phyloP scores from a whole-genome alignment of 345 rosid species.

The Clarkia xantiana region DNA sequence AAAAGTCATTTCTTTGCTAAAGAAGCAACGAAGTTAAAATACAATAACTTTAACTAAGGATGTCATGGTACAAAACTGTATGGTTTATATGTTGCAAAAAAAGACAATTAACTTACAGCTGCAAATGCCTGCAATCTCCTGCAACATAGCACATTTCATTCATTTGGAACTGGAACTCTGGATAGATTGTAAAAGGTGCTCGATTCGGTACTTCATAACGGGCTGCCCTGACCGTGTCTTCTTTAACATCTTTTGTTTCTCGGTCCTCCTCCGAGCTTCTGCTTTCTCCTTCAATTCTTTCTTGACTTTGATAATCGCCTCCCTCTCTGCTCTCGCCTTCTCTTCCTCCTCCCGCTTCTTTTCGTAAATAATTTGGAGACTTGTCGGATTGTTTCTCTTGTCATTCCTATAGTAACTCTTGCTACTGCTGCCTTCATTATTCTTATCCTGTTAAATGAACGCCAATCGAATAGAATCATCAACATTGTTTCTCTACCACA shows the following conservation, averaged over 20 bases:
- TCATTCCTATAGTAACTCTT: slow-evolving; percentile 13
- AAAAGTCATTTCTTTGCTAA: no score
- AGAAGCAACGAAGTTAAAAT: no score
- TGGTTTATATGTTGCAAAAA: no score
- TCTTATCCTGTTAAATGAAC: slow-evolving; percentile 15
- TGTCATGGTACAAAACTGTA: no score
- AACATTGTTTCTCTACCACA: background rate
- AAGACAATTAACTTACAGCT: no score
- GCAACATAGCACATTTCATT: no score
- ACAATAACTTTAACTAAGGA: no score
- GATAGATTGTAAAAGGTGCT: slow-evolving; percentile 62
- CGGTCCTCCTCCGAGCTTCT: slow-evolving; percentile 50
- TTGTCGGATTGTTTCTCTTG: slow-evolving; percentile 17
- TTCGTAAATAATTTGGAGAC: slow-evolving; percentile 48
- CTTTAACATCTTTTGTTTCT: slow-evolving; percentile 56
- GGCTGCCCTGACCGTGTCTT: slow-evolving; percentile 75
- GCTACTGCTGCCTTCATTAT: slow-evolving; percentile 17
- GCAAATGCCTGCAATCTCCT: no score
- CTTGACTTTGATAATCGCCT: slow-evolving; percentile 40
- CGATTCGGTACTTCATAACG: slow-evolving; percentile 78
- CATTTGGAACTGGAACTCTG: slow-evolving; percentile 23
- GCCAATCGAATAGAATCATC: slow-evolving; percentile 1
- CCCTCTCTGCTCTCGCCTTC: slow-evolving; percentile 51
- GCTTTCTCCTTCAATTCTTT: slow-evolving; percentile 56
- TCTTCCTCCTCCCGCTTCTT: slow-evolving; percentile 54